A percentile compares a stretch with the other conserved stretches of the same genome.
Conservation (phyloP, 2,329 filamentous ascomycete genomes). For the Stagonosporopsis rhizophila region DNA sequence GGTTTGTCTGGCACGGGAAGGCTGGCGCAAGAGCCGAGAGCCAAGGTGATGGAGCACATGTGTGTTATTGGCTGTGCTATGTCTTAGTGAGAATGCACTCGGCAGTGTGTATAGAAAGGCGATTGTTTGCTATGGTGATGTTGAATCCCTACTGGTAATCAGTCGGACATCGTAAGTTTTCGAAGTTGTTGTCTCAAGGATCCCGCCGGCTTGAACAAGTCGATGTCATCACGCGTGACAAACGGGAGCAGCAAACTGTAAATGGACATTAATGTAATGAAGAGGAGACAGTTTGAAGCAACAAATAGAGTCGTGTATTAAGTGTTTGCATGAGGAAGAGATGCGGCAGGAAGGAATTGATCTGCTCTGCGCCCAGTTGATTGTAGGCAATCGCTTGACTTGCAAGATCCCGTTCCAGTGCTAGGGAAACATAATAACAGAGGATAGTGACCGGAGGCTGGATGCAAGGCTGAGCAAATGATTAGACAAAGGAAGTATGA, state of each 20-base stretch:
- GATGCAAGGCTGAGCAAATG: background rate
- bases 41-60: background rate
- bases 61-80: background rate
- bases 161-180: background rate
- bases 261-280: background rate
- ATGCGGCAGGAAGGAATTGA: background rate
- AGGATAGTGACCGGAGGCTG: background rate
- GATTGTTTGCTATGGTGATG: background rate
- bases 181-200: no score
- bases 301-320: constrained; percentile 5
- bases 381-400: background rate
- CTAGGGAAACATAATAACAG: background rate
- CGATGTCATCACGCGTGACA: background rate
- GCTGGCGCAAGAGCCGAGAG: background rate
- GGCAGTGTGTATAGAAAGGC: background rate
- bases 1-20: background rate
- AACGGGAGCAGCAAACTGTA: background rate
- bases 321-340: background rate
- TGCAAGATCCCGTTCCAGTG: background rate
- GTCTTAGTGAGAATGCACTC: background rate
- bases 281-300: background rate
- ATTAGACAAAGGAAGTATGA: background rate
- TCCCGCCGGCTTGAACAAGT: background rate
- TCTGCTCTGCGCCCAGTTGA: background rate
- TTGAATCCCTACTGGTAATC: background rate